Conservation (phyloP, 345 rosid genomes). For the Angophora floribunda region DNA sequence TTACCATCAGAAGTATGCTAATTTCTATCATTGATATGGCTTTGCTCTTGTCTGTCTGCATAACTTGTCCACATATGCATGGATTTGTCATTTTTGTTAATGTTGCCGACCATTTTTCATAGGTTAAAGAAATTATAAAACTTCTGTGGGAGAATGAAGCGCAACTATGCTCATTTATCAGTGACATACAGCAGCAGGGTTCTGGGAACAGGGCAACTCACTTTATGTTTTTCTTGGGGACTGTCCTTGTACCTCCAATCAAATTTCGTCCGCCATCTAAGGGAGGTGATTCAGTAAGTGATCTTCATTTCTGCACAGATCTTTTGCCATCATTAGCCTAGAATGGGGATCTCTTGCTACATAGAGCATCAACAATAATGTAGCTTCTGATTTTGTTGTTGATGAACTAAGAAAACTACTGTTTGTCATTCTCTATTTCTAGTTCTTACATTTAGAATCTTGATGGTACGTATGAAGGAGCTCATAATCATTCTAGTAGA, state of each 20-base stretch:
- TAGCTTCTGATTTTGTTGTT: neutral
- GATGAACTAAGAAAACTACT: neutral
- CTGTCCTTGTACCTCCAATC: constrained; percentile 78
- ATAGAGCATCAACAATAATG: neutral
- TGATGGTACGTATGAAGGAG: neutral
- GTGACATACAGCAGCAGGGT: constrained; percentile 60
- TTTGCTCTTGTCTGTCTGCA: neutral
- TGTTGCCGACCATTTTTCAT: neutral
- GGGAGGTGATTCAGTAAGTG: constrained; percentile 87
- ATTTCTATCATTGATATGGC: neutral
- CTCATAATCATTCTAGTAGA: neutral
- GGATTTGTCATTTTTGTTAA: neutral
- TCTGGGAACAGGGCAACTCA: constrained; percentile 33
- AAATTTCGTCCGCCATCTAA: constrained; percentile 83
- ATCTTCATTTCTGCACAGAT: neutral
- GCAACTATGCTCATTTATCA: constrained; percentile 65
- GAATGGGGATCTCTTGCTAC: neutral
- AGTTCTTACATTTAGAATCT: neutral
- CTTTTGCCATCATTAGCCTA: neutral
- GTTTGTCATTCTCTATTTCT: neutral
- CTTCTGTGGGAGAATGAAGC: constrained; percentile 79
- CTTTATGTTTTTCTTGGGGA: constrained; percentile 72
- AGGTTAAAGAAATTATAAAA: constrained; percentile 57
- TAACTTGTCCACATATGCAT: neutral
- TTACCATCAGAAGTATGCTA: constrained; percentile 68